Evolutionary conservation across 176 grass and related monocot genomes (phyloP).

Genomic region (Triticum urartu): DNA sequence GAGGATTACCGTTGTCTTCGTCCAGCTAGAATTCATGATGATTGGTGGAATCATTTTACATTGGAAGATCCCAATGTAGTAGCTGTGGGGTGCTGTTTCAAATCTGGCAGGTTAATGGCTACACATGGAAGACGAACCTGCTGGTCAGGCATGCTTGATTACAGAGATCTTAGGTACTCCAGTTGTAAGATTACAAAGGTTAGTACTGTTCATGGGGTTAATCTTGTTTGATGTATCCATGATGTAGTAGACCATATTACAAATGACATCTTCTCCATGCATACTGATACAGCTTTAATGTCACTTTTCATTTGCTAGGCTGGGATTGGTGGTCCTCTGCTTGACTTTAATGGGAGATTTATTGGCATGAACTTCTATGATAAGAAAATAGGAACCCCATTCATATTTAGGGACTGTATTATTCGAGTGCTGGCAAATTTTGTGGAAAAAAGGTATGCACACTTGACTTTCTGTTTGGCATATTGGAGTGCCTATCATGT

Average conservation of each 20-base stretch:
- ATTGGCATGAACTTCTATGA: slow-evolving; percentile 26
- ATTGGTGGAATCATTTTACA: not conserved
- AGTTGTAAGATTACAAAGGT: slow-evolving; percentile 22
- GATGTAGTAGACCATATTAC: not conserved
- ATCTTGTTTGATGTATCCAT: not conserved
- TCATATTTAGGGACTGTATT: slow-evolving; percentile 1
- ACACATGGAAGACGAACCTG: not conserved
- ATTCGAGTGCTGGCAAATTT: not conserved
- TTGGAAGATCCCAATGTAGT: not conserved
- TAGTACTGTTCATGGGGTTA: not conserved
- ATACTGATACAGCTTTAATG: not conserved
- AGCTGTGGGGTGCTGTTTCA: not conserved
- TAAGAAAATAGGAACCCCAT: slow-evolving; percentile 18
- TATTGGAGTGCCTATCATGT: not conserved
- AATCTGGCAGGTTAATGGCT: slow-evolving; percentile 3
- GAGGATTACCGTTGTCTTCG: not conserved
- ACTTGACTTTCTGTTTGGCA: not conserved
- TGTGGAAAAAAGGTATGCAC: not conserved
- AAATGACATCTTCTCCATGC: not conserved
- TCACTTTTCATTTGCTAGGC: slow-evolving; percentile 9
- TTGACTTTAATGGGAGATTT: slow-evolving; percentile 9
- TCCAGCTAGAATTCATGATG: not conserved
- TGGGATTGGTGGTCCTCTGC: slow-evolving; percentile 28
- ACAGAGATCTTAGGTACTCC: not conserved
- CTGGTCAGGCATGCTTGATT: not conserved